phyloP scores from a whole-genome alignment of 768 basidiomycete genomes.

The Butyriboletus loyo region DNA sequence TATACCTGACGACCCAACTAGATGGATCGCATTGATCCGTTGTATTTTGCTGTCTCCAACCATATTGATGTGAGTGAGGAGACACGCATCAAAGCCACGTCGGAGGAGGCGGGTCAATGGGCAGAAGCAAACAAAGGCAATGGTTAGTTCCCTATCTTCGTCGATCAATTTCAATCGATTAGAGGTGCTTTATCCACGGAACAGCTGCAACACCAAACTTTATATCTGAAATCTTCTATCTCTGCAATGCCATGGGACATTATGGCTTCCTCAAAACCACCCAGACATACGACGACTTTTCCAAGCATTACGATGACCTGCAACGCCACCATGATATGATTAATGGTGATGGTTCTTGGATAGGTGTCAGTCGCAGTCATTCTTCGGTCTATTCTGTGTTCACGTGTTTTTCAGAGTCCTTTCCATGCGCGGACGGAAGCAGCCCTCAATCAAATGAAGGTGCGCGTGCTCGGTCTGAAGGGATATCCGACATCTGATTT shows the following conservation, averaged over 20 bases:
- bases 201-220: slow-evolving; percentile 78
- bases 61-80: slow-evolving; percentile 82
- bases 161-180: not conserved
- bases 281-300: slow-evolving; percentile 67
- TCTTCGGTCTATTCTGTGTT: not conserved
- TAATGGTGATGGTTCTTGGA: slow-evolving; percentile 77
- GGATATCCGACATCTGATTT: not conserved
- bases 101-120: slow-evolving; percentile 81
- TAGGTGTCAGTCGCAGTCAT: slow-evolving; percentile 53
- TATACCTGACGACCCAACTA: slow-evolving; percentile 29
- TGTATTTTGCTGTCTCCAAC: slow-evolving; percentile 70
- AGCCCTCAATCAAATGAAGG: slow-evolving; percentile 76
- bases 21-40: slow-evolving; percentile 89
- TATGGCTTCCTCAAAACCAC: slow-evolving; percentile 84
- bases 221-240: slow-evolving; percentile 92
- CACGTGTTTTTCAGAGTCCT: slow-evolving; percentile 48
- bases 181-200: not conserved
- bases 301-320: slow-evolving; percentile 73
- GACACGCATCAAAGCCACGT: slow-evolving; percentile 90
- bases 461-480: slow-evolving; percentile 20
- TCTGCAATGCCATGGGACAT: slow-evolving; percentile 84
- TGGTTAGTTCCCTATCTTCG: slow-evolving; percentile 33
- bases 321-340: slow-evolving; percentile 74
- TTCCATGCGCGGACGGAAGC: slow-evolving; percentile 75
- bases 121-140: slow-evolving; percentile 47